Evolutionary conservation across 495 filamentous ascomycete species (phyloP), one percentile per base, ranked within the genome.

Genomic region (Talaromyces liani): DNA sequence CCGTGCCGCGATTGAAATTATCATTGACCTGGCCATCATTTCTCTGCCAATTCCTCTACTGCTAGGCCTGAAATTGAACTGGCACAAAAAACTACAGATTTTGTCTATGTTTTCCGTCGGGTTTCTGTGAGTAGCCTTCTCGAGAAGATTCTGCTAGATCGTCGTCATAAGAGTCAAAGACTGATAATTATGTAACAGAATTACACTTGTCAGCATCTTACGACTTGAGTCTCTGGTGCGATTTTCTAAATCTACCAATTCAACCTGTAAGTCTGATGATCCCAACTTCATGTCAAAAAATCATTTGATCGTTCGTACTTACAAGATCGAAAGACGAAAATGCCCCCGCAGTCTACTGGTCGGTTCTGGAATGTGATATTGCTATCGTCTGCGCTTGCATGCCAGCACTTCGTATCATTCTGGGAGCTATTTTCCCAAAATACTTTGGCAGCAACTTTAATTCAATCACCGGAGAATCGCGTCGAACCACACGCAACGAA

Each of bases 91-190:
- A 66, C 59, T 79, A 8, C 74, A 72, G n/a, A 70, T 85, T 36
- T 73, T 75, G 45, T 24, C 83, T 6, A 81, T 86, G 70, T 85
- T 86, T 66, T 72, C 72, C 4, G 71, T 84, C 18, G 84, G 83
- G 10, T 72, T 83, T 22, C 75, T 85, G 82, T 84, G 71, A 65
- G 75, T 71, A 45, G 14, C n/a, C n/a, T 54, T 27, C 14, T 59
- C 51, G 34, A 39, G 31, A 51, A 60, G 31, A 27, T 56, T 55
- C 25, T 33, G 20, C 18, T 51, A 4, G 54, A n/a, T 63, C 22
- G 9, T 55, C 8, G 22, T 9, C n/a, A 7, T 20, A 24, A 29
- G 25, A 55, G 20, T 29, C 20, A 55, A 27, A 54, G 6, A 58
- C 18, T 36, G 22, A 60, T 45, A 16, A 36, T 6, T 16, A 62